These are phyloP conservation scores for Cucurbita ficifolia DNA, from an alignment of 306 rosid genomes.

Conservation along the genomic window DNA sequence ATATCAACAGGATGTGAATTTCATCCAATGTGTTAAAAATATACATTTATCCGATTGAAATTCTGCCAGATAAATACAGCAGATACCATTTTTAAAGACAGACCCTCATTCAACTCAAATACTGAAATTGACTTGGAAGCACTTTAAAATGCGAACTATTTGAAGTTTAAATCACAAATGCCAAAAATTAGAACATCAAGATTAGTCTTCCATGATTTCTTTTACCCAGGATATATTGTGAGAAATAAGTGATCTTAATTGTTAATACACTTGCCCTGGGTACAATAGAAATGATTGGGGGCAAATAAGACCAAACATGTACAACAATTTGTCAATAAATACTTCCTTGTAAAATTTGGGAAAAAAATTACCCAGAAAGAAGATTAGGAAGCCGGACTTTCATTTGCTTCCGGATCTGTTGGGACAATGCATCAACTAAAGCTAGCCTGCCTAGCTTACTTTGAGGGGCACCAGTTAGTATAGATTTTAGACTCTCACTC, in stretches of 20 bases:
- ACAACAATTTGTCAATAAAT: neutral
- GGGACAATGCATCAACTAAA: conserved; percentile 78
- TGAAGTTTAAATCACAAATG: neutral
- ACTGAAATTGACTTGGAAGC: neutral
- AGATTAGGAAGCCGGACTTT: conserved; percentile 80
- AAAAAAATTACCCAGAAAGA: conserved; percentile 67
- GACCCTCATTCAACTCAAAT: neutral
- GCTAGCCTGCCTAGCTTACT: conserved; percentile 93
- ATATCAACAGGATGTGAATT: neutral
- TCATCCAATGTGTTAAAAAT: neutral
- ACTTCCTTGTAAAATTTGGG: neutral
- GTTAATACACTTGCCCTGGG: neutral
- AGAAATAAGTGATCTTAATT: neutral
- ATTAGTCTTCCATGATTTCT: neutral
- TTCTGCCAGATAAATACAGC: neutral
- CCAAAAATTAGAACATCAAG: neutral
- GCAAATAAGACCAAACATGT: neutral
- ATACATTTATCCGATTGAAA: neutral
- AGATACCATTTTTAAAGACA: neutral
- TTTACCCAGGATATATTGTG: neutral
- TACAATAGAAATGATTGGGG: neutral
- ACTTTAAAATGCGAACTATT: neutral
- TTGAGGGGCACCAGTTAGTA: conserved; percentile 83
- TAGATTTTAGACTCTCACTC: conserved; percentile 88
- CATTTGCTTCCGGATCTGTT: conserved; percentile 85